A percentile compares a stretch with the other conserved stretches of the same genome.
Conservation (phyloP, 1,139 yeast genomes). For the Taiozyma sp. region DNA sequence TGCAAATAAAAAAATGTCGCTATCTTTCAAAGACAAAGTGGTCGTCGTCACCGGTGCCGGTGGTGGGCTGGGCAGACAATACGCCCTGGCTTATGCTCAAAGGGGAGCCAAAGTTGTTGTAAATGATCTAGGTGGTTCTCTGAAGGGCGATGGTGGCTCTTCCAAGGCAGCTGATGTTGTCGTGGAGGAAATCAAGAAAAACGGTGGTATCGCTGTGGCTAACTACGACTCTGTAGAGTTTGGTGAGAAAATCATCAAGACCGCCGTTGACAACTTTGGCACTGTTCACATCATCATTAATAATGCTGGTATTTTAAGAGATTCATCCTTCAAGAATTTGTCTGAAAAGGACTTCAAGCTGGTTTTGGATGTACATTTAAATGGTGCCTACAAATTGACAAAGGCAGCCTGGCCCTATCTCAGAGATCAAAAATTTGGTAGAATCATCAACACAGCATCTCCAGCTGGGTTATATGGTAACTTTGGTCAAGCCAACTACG, state of each 20-base stretch:
- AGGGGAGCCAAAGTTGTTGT: constrained; percentile 92
- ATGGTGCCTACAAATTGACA: constrained; percentile 84
- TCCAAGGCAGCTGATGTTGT: constrained; percentile 83
- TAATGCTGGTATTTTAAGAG: constrained; percentile 92
- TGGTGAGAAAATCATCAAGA: constrained; percentile 81
- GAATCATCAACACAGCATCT: constrained; percentile 87
- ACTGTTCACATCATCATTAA: constrained; percentile 86
- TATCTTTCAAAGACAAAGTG: constrained; percentile 70
- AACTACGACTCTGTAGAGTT: constrained; percentile 88
- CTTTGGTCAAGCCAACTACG: constrained; percentile 95
- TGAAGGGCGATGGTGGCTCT: constrained; percentile 61
- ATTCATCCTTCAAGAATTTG: constrained; percentile 73
- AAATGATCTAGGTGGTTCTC: constrained; percentile 87
- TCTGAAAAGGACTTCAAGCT: constrained; percentile 71
- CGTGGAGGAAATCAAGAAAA: constrained; percentile 71
- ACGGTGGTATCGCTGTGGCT: constrained; percentile 88
- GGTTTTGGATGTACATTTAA: constrained; percentile 82
- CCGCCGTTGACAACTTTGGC: constrained; percentile 86
- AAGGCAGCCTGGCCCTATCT: constrained; percentile 93
- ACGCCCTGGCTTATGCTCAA: constrained; percentile 82
- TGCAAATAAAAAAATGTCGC: constrained; percentile 8
- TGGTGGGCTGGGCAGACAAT: constrained; percentile 90
- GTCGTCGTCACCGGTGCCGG: constrained; percentile 97
- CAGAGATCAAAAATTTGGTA: constrained; percentile 79
- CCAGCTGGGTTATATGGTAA: constrained; percentile 97